These are phyloP conservation scores for Crithidia sp. DNA, from an alignment of 208 protist genomes.

Conservation along the genomic window DNA sequence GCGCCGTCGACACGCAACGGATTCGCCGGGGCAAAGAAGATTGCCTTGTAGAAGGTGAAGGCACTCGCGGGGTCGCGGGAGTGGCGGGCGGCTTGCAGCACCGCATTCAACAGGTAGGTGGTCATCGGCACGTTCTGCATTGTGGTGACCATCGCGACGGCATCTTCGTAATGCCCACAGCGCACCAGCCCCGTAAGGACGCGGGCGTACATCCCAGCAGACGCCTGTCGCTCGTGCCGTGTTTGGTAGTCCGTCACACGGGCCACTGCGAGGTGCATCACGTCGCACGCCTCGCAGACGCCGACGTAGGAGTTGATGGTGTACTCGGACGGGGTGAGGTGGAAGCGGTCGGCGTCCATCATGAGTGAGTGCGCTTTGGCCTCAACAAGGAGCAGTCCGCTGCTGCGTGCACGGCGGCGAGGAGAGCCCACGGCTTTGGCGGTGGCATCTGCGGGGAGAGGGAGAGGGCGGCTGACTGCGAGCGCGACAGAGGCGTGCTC, in stretches of 20 bases:
- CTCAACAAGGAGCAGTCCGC: conserved; percentile 48
- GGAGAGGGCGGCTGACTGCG: conserved; percentile 10
- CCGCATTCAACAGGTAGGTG: conserved; percentile 66
- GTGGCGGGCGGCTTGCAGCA: conserved; percentile 62
- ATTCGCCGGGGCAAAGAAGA: conserved; percentile 30
- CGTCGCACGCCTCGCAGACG: conserved; percentile 59
- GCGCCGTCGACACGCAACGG: conserved; percentile 16
- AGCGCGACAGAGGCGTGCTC: conserved; percentile 40
- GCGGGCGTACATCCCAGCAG: conserved; percentile 60
- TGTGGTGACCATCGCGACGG: conserved; percentile 59
- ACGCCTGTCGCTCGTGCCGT: conserved; percentile 67
- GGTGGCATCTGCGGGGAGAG: neutral
- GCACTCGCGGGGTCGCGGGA: conserved; percentile 64
- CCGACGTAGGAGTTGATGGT: conserved; percentile 77
- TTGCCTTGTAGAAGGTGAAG: conserved; percentile 71
- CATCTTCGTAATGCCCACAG: conserved; percentile 64
- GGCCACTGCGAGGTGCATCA: conserved; percentile 82
- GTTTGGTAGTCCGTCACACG: conserved; percentile 76
- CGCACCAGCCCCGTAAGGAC: conserved; percentile 70
- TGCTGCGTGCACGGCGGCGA: conserved; percentile 12
- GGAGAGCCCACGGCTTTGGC: no score
- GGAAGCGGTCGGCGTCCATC: conserved; percentile 82
- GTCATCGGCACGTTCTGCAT: conserved; percentile 68
- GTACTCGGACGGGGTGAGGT: conserved; percentile 68
- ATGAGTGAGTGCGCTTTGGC: conserved; percentile 79